phyloP scores from a whole-genome alignment of 1,284 basidiomycete genomes.

The Phellopilus nigrolimitatus region DNA sequence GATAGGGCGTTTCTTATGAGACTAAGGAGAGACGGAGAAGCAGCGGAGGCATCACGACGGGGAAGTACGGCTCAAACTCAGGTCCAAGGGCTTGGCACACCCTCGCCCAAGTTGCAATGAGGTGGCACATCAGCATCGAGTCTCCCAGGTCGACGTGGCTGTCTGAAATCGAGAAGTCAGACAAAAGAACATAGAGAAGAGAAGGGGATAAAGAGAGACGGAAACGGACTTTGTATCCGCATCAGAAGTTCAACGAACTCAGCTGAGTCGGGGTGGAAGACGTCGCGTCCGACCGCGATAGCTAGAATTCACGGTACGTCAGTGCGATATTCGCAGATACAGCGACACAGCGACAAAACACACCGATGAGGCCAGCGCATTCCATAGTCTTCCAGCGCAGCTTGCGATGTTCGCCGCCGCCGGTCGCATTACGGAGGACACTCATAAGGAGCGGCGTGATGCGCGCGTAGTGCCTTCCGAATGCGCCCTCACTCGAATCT shows the following conservation, averaged over 20 bases:
- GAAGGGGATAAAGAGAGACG: neutral
- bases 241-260: slow-evolving; percentile 69
- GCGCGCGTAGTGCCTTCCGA: slow-evolving; percentile 63
- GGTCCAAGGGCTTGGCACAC: slow-evolving; percentile 75
- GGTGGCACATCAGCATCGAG: slow-evolving; percentile 60
- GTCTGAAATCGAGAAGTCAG: slow-evolving; percentile 46
- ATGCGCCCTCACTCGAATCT: slow-evolving; percentile 70
- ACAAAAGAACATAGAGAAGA: slow-evolving; percentile 3
- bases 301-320: slow-evolving; percentile 37
- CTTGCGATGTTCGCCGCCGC: slow-evolving; percentile 58
- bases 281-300: slow-evolving; percentile 74
- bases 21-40: too few species aligned
- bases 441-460: slow-evolving; percentile 76
- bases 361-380: slow-evolving; percentile 77
- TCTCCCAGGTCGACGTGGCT: slow-evolving; percentile 59
- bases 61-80: slow-evolving; percentile 81
- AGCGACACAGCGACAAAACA: slow-evolving; percentile 23
- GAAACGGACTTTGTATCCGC: slow-evolving; percentile 65
- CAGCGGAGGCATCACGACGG: slow-evolving; percentile 74
- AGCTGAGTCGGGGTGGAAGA: slow-evolving; percentile 72
- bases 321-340: neutral
- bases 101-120: slow-evolving; percentile 79
- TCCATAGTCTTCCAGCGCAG: slow-evolving; percentile 80
- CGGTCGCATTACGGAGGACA: slow-evolving; percentile 60
- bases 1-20: too few species aligned